Evolutionary conservation across 805 yeast species (phyloP), one percentile per base, ranked within the genome.

Genomic region (Diddensiella transvaalensis): DNA sequence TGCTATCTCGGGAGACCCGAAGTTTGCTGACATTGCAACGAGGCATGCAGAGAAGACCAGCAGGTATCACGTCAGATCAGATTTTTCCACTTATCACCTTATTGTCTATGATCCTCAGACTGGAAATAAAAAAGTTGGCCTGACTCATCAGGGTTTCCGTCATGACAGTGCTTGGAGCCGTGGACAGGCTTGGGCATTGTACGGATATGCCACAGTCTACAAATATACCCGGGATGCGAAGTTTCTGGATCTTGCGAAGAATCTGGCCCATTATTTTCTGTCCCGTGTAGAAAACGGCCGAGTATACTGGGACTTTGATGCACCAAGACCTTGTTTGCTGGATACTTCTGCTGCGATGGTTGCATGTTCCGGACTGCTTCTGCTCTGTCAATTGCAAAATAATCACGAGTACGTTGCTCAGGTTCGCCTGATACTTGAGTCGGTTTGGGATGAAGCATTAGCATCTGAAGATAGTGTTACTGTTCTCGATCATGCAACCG

Each of bases 151-250:
- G 48, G 68, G 69, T 6, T 62, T 53, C 37, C 50, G 44, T 13
- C 62, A 65, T 46, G 65, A 60, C 10, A 33, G 60, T 4, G 50
- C 60, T 24, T 65, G 69, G 68, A 51, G 62, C n/a, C 56, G 67
- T n/a, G 69, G 69, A 29, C 67, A 63, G 48, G 60, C 68, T 2
- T 64, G 69, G 69, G 66, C 61, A 3, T 35, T 65, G 6, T 52
- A 61, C 36, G 69, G 69, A 1, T 65, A 44, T 47, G 60, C 62
- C 8, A 59, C 55, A 22, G 53, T 56, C n/a, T 65, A 63, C 51
- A 26, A 43, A 35, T 64, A 58, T 55, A 62, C 68, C 24, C 54
- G 52, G 41, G 53, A 61, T 32, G 17, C 38, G 18, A 53, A 56
- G 46, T 65, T 61, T 52, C 55, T 63, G 36, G 59, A 58, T 13